phyloP scores from a whole-genome alignment of 768 basidiomycete genomes.

The Vararia minispora region DNA sequence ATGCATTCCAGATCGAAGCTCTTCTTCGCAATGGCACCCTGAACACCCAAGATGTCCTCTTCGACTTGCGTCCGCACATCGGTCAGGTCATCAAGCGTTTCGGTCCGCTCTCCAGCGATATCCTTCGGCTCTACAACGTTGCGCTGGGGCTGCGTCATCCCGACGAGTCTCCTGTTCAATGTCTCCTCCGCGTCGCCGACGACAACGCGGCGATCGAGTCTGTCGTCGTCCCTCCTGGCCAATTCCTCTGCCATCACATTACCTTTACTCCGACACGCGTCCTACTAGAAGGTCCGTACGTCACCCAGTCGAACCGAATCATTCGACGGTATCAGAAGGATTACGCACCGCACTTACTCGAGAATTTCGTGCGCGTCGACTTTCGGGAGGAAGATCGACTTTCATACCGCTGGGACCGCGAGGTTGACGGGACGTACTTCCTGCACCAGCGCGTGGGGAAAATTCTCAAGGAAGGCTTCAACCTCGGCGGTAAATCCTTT shows the following conservation, averaged over 20 bases:
- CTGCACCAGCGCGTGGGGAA: constrained; percentile 24
- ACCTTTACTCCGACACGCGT: constrained; percentile 69
- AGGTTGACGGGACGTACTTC: constrained; percentile 47
- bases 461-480: constrained; percentile 50
- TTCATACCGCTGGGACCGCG: constrained; percentile 60
- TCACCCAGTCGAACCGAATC: constrained; percentile 69
- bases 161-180: constrained; percentile 29
- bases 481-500: constrained; percentile 58
- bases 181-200: constrained; percentile 30
- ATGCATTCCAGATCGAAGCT: constrained; percentile 71
- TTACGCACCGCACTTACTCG: constrained; percentile 32
- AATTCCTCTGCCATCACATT: constrained; percentile 62
- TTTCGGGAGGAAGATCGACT: constrained; percentile 77
- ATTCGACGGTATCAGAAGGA: constrained; percentile 48
- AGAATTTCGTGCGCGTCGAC: constrained; percentile 72
- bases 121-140: constrained; percentile 47
- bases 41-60: constrained; percentile 43
- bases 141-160: constrained; percentile 32
- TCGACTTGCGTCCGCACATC: constrained; percentile 32
- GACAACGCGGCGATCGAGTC: constrained; percentile 12
- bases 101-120: constrained; percentile 25
- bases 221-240: constrained; percentile 22
- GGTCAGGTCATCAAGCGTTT: constrained; percentile 26
- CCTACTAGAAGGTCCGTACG: constrained; percentile 65
- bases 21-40: constrained; percentile 53